Base-by-base conservation (phyloP, 2,329 filamentous ascomycete species). In the Leptosphaerulina australis region DNA sequence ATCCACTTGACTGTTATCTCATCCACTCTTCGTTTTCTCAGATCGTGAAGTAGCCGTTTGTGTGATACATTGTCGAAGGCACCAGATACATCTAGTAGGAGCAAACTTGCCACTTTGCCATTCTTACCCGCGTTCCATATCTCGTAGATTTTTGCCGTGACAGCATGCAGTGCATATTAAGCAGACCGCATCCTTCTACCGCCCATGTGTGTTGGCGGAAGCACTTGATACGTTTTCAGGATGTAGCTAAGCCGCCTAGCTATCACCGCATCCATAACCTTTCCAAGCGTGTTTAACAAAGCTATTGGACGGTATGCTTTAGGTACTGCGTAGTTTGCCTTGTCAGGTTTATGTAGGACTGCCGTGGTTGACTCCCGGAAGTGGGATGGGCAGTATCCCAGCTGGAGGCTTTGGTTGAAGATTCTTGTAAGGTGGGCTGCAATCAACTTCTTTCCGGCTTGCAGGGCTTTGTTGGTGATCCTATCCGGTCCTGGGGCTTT, bases 251-350 rank as follows among this genome's bases (percentile, higher is more conserved):
- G 26, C n/a, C 26, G 10, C 26, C 26, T 8, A 8, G 26, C 26
- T n/a, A 29, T n/a, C 12, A 29, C 26, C 26, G 26, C 26, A 29
- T 29, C 26, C 26, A 29, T 29, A 12, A 29, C 26, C 11, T 59
- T 7, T 53, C 20, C 5, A 60, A 34, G 20, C 46, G 30, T 17
- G 52, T 48, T 7, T 59, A 62, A 3, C 53, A 47, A 10, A 55
- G 57, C 28, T 4, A 29, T 29, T 10, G 26, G 26, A 4, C 26
- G 12, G 26, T 67, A 64, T n/a, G n/a, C n/a, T n/a, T n/a, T n/a
- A n/a, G n/a, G n/a, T n/a, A n/a, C n/a, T n/a, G n/a, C n/a, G n/a
- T n/a, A n/a, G n/a, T n/a, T n/a, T n/a, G n/a, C n/a, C n/a, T n/a
- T n/a, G n/a, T n/a, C n/a, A n/a, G n/a, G n/a, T n/a, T n/a, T n/a